Conservation (phyloP, 805 yeast species). For the Tetrapisispora nanseiensis region DNA sequence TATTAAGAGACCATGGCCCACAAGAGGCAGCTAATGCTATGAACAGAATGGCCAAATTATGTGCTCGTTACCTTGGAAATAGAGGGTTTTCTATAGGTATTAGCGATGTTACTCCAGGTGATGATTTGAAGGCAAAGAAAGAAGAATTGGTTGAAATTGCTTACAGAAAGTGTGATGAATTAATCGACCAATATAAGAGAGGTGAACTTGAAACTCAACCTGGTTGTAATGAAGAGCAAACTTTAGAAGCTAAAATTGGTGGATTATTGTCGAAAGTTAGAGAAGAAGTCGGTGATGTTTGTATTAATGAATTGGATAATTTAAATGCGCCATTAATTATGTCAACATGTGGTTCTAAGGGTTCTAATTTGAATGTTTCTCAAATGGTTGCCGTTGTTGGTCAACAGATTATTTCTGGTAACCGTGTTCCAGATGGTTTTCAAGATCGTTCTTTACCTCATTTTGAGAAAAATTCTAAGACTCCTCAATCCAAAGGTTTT, state of each 20-base stretch:
- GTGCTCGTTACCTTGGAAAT: constrained; percentile 91
- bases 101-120: constrained; percentile 92
- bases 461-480: constrained; percentile 88
- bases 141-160: constrained; percentile 87
- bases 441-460: constrained; percentile 98
- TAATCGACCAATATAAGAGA: constrained; percentile 63
- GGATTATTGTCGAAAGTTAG: constrained; percentile 93
- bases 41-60: constrained; percentile 98
- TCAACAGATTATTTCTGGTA: constrained; percentile 96
- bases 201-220: constrained; percentile 97
- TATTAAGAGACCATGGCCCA: constrained; percentile 93
- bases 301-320: constrained; percentile 82
- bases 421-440: constrained; percentile 99
- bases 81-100: constrained; percentile 97
- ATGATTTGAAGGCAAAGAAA: constrained; percentile 61
- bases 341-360: constrained; percentile 99
- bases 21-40: constrained; percentile 90
- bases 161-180: constrained; percentile 81
- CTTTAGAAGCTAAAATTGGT: constrained; percentile 94
- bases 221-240: constrained; percentile 97
- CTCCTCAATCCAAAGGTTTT: constrained; percentile 96
- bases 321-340: constrained; percentile 93
- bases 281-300: constrained; percentile 98
- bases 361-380: constrained; percentile 94
- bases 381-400: constrained; percentile 99